phyloP scores from a whole-genome alignment of 176 grass and related monocot species.

The Oryza glumipatula region DNA sequence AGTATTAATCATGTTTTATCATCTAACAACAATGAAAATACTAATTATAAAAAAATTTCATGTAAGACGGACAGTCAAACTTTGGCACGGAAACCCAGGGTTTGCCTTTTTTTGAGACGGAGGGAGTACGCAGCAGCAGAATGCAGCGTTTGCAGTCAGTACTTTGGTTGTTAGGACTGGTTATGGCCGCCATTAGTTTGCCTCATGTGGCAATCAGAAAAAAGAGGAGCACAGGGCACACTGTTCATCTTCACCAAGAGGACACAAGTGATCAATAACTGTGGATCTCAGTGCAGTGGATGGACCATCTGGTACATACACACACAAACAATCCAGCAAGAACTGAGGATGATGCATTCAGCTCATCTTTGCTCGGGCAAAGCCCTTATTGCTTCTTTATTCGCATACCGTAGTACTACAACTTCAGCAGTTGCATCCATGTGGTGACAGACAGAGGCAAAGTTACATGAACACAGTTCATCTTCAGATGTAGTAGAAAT shows the following conservation, averaged over 20 bases:
- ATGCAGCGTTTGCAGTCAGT: conserved; percentile 36
- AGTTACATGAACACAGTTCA: not conserved
- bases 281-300: conserved; percentile 10
- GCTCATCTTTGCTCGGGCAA: not conserved
- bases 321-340: not conserved
- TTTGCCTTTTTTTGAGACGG: too few relatives aligned
- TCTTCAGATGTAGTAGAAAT: conserved; percentile 14
- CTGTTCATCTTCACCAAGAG: conserved; percentile 19
- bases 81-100: too few relatives aligned
- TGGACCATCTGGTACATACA: not conserved
- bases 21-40: too few relatives aligned
- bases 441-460: not conserved
- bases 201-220: conserved; percentile 42
- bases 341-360: not conserved
- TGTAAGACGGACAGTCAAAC: too few relatives aligned
- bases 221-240: not conserved
- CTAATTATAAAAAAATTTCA: too few relatives aligned
- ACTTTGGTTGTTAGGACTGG: conserved; percentile 41
- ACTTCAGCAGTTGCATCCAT: not conserved
- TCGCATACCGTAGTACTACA: not conserved
- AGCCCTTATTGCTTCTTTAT: not conserved
- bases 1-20: too few relatives aligned
- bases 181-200: conserved; percentile 28
- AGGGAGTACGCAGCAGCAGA: not conserved
- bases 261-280: conserved; percentile 3